Percentiles rank a stretch among this genome's conserved stretches.
phyloP scores from a whole-genome alignment of 768 basidiomycete genomes.

The Tricholomella constricta region DNA sequence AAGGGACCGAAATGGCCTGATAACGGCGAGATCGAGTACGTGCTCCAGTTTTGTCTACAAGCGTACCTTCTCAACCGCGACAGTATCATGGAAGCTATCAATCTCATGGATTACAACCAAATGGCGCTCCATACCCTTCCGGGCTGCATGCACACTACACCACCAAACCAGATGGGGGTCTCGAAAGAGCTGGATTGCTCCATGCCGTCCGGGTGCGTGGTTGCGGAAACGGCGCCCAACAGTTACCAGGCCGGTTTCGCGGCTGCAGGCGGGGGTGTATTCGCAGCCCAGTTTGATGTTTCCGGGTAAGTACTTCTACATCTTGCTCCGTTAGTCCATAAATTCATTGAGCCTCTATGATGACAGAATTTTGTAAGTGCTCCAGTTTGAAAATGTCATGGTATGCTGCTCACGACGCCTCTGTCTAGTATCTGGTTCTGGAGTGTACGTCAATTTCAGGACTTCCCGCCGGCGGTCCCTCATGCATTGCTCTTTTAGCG shows the following conservation, averaged over 20 bases:
- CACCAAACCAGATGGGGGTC: conserved; percentile 47
- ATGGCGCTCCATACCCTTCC: conserved; percentile 73
- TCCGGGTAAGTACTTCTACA: conserved; percentile 26
- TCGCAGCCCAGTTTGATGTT: conserved; percentile 69
- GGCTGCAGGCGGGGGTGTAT: conserved; percentile 72
- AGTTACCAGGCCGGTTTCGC: conserved; percentile 74
- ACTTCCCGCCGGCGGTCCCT: neutral
- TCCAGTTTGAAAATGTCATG: neutral
- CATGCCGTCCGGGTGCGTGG: conserved; percentile 64
- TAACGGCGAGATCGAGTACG: conserved; percentile 51
- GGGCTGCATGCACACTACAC: conserved; percentile 40
- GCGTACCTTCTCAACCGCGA: conserved; percentile 20
- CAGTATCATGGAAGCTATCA: conserved; percentile 84
- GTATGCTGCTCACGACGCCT: neutral
- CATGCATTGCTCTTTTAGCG: no score
- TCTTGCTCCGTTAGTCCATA: neutral
- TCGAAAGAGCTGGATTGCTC: conserved; percentile 60
- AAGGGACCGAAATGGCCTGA: conserved; percentile 44
- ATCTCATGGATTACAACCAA: conserved; percentile 68
- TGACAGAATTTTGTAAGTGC: conserved; percentile 28
- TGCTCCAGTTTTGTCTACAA: neutral
- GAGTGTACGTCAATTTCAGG: conserved; percentile 34
- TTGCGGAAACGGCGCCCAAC: conserved; percentile 55
- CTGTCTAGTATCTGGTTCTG: conserved; percentile 47
- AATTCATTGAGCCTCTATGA: neutral